These are phyloP conservation scores for Pistacia vera DNA, from an alignment of 345 rosid species.

Conservation along the genomic window DNA sequence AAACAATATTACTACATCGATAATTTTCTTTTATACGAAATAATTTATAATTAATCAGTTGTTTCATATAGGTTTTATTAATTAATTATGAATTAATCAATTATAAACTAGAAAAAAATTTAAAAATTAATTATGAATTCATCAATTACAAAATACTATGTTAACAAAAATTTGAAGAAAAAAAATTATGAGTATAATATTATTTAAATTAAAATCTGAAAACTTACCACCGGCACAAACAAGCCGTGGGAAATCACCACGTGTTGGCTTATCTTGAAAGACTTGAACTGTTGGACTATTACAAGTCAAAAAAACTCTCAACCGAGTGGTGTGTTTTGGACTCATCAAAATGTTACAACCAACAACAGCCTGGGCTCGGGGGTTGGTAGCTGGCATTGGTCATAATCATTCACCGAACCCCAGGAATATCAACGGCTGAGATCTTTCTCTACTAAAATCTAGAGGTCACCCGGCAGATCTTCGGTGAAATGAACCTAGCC, in stretches of 20 bases:
- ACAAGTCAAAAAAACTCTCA: neutral
- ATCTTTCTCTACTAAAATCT: neutral
- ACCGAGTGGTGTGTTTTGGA: neutral
- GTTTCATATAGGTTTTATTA: too few species aligned
- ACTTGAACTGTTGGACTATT: neutral
- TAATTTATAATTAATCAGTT: too few species aligned
- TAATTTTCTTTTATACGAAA: too few species aligned
- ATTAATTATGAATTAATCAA: too few species aligned
- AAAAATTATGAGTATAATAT: too few species aligned
- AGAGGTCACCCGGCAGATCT: neutral
- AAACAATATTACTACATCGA: too few species aligned
- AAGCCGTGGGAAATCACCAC: neutral
- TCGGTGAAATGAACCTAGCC: constrained; percentile 22
- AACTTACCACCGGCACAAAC: neutral
- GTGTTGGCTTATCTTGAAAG: neutral
- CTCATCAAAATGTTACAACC: neutral
- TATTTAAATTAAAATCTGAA: too few species aligned
- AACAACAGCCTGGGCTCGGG: constrained; percentile 1
- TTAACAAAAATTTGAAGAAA: too few species aligned
- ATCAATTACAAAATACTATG: too few species aligned
- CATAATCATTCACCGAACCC: constrained; percentile 13
- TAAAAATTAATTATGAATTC: too few species aligned
- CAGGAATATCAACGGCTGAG: neutral
- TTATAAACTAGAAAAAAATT: too few species aligned
- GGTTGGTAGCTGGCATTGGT: constrained; percentile 20